Conservation (phyloP, 495 filamentous ascomycete species). For the Xylaria grammica region DNA sequence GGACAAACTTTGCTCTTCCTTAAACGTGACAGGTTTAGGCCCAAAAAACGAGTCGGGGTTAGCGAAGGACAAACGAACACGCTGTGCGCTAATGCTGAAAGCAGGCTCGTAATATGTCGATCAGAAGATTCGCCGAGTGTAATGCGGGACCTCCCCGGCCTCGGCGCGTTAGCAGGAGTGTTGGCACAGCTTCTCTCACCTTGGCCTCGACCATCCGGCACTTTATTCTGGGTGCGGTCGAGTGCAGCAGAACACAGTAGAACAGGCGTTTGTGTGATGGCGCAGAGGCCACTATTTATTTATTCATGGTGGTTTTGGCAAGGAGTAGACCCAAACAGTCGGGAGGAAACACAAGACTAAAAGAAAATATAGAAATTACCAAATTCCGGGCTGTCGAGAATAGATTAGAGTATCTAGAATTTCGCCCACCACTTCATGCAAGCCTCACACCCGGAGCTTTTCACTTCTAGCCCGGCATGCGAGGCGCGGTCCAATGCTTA, state of each 20-base stretch:
- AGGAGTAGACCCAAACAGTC: not conserved
- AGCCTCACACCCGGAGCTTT: not conserved
- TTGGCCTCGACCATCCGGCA: not conserved
- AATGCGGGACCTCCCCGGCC: constrained; percentile 10
- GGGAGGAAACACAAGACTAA: not conserved
- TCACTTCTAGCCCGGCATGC: too few relatives aligned
- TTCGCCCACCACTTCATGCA: not conserved
- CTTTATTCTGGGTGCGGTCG: not conserved
- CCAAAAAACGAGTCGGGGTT: not conserved
- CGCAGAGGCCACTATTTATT: not conserved
- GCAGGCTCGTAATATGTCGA: constrained; percentile 11
- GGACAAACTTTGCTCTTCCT: too few relatives aligned
- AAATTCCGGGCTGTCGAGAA: not conserved
- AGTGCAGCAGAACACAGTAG: too few relatives aligned
- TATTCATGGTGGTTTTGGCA: not conserved
- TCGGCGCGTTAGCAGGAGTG: not conserved
- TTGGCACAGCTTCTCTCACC: not conserved
- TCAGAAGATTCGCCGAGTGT: constrained; percentile 15
- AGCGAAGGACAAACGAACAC: not conserved
- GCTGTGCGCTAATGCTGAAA: constrained; percentile 5
- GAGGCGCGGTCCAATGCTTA: too few relatives aligned
- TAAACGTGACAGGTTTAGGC: not conserved
- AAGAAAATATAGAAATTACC: too few relatives aligned
- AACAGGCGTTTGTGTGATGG: not conserved
- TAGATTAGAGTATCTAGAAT: not conserved